These are phyloP conservation scores for Camelina neglecta DNA, from an alignment of 345 rosid genomes.

Conservation along the genomic window DNA sequence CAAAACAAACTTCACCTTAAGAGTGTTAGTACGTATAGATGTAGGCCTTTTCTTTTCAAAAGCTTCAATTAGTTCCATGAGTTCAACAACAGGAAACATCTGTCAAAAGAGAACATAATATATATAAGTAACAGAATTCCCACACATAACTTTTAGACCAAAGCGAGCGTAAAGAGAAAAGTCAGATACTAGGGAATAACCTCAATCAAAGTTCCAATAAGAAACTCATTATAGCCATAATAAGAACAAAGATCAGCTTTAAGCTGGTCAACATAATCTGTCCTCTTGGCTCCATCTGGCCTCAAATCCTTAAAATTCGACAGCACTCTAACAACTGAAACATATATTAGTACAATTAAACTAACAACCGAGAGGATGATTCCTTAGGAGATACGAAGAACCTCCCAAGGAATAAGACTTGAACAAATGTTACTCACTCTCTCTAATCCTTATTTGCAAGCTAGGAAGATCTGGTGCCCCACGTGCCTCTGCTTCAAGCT, in stretches of 20 bases:
- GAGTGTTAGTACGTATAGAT: slow-evolving; percentile 85
- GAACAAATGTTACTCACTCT: slow-evolving; percentile 58
- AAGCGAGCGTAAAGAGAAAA: slow-evolving; percentile 16
- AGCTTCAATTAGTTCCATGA: slow-evolving; percentile 85
- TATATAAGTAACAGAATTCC: slow-evolving; percentile 16
- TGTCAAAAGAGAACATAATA: slow-evolving; percentile 37
- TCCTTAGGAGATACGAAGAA: slow-evolving; percentile 7
- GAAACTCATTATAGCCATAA: slow-evolving; percentile 93
- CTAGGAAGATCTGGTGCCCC: slow-evolving; percentile 71
- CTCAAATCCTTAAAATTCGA: slow-evolving; percentile 74
- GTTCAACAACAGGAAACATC: slow-evolving; percentile 97
- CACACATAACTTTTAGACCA: neutral
- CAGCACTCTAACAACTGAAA: slow-evolving; percentile 79
- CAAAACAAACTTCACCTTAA: slow-evolving; percentile 59
- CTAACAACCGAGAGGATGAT: neutral
- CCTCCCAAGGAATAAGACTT: neutral
- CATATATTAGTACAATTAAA: slow-evolving; percentile 15
- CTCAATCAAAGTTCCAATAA: slow-evolving; percentile 81
- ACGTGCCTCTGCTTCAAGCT: slow-evolving; percentile 75
- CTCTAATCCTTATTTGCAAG: slow-evolving; percentile 78
- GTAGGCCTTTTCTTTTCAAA: slow-evolving; percentile 91
- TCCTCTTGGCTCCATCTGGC: slow-evolving; percentile 70
- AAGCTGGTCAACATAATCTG: slow-evolving; percentile 70
- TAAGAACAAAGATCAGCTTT: slow-evolving; percentile 74
- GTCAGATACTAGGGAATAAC: slow-evolving; percentile 44